These are phyloP conservation scores for Serendipita vermifera DNA, from an alignment of 768 basidiomycete species.

Conservation along the genomic window DNA sequence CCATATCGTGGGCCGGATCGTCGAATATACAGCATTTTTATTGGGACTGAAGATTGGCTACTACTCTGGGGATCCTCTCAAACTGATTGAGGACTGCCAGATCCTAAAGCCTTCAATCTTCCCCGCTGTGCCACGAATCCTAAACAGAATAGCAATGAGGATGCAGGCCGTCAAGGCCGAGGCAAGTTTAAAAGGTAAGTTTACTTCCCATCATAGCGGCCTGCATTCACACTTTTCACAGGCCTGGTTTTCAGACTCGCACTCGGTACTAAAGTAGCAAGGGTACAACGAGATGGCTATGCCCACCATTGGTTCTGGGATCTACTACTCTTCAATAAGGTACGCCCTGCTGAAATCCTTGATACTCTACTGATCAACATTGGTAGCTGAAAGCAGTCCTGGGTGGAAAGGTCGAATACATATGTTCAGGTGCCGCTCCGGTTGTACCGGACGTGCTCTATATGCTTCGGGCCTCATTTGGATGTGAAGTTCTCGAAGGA, in stretches of 20 bases:
- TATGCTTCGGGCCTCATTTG: slow-evolving; percentile 74
- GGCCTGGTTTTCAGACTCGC: slow-evolving; percentile 79
- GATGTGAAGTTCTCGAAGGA: slow-evolving; percentile 62
- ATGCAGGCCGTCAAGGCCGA: slow-evolving; percentile 58
- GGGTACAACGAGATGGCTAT: slow-evolving; percentile 55
- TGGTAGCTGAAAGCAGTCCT: slow-evolving; percentile 41
- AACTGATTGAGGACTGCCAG: slow-evolving; percentile 83
- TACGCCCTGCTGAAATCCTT: slow-evolving; percentile 26
- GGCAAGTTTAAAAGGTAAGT: slow-evolving; percentile 27
- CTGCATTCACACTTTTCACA: slow-evolving; percentile 27
- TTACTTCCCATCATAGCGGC: background rate
- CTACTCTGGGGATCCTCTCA: slow-evolving; percentile 74
- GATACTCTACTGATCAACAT: too few relatives aligned
- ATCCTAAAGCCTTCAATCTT: slow-evolving; percentile 72
- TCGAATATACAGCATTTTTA: slow-evolving; percentile 44
- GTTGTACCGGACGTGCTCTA: slow-evolving; percentile 77
- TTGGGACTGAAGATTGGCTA: slow-evolving; percentile 67
- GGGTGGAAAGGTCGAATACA: slow-evolving; percentile 58
- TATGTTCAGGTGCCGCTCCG: slow-evolving; percentile 79
- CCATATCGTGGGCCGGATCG: slow-evolving; percentile 48
- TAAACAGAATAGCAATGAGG: slow-evolving; percentile 39
- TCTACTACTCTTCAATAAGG: slow-evolving; percentile 83
- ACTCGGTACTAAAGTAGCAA: slow-evolving; percentile 58
- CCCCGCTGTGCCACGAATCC: slow-evolving; percentile 75
- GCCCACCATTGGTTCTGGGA: slow-evolving; percentile 78